Base-by-base conservation (phyloP, 495 filamentous ascomycete genomes). In the Aspergillus biplanus region DNA sequence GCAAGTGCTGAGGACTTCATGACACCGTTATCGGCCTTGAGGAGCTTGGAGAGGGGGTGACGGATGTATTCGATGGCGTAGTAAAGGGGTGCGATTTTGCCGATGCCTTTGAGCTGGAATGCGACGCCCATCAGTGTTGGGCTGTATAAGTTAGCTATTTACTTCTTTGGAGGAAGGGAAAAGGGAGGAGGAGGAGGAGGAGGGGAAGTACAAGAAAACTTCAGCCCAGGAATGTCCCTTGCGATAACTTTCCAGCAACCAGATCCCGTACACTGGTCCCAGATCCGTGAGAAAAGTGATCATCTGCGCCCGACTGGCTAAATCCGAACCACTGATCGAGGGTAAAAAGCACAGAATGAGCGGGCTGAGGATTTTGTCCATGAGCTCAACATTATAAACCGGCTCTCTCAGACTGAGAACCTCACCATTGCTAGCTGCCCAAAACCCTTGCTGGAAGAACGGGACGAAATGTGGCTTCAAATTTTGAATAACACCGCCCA, bases 241-340 rank as follows among this genome's bases (percentile, higher is more conserved):
- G 4, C 69, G 66, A 32, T 59, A 69, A 31, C 67, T 67, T n/a
- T 69, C 69, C 18, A 71, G 50, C 27, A 69, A 33, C 65, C 69
- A 69, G 49, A 67, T 66, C 4, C 34, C 64, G 33, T 66, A 69
- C 0, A 71, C 6, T 0, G 64, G 54, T 0, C 57, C 61, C 3
- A 65, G 2, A 12, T 71, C 67, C 4, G 62, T 34, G 16, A 71
- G 39, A 33, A 71, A 71, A 1, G 67, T 59, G 21, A 69, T 48
- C 59, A 66, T 64, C 7, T 71, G 69, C 1, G 58, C 34, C 7
- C 54, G 39, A 5, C 59, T 61, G n/a, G 21, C 33, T 0, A 48
- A 49, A 39, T 71, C 48, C 0, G 62, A 54, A 0, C 59, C 66
- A 9, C 56, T 69, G 27, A 69, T 64, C 0, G 65, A 65, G 0